Evolutionary conservation across 192 early-diverging fungal genomes (phyloP), one percentile per base, ranked within the genome.

Genomic region (Entrophospora sp.): DNA sequence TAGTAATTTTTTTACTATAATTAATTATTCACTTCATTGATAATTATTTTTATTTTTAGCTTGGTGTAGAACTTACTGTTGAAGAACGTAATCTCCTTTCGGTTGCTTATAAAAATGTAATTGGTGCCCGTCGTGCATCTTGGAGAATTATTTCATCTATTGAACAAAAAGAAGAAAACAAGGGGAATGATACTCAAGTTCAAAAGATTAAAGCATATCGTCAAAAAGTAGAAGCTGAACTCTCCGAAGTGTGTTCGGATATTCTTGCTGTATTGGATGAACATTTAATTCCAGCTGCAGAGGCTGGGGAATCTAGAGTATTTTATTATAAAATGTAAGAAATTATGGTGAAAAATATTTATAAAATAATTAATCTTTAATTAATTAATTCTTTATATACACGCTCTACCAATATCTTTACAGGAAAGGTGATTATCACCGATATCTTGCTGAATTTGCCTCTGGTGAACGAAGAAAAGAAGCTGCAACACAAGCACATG

Each of bases 81-180:
- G 96, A 98, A 81, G 96, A 98, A 79, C 91, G 96, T 71, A 98
- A 98, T 79, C 81, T 98, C 64, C 82, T 98, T 48, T 94, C 91
- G 31, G 94, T 98, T 48, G 95, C 95, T 51, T 98, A 95, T 85
- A 98, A 98, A 87, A 98, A 98, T 81, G 88, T 94, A 27, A 95
- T 96, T 70, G 95, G 94, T 66, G 95, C 93, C 24, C 92, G 93
- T 71, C 91, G 95, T 77, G 93, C 93, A 28, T 95, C 93, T 46
- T 96, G 93, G 93, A 82, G 95, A 74, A 95, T 97, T 70, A 92
- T 97, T 45, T 92, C 92, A 61, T 96, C 95, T 51, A 96, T 97
- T 73, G 91, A 95, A 78, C 87, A 88, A 77, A 96, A 96, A 84
- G 94, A 97, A 77, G 90, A 89, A 72, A 84, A 75, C 48, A 91